A percentile compares a stretch with the other conserved stretches of the same genome.
These are phyloP conservation scores for Peribolospora baueri DNA, from an alignment of 768 basidiomycete species.

Conservation along the genomic window DNA sequence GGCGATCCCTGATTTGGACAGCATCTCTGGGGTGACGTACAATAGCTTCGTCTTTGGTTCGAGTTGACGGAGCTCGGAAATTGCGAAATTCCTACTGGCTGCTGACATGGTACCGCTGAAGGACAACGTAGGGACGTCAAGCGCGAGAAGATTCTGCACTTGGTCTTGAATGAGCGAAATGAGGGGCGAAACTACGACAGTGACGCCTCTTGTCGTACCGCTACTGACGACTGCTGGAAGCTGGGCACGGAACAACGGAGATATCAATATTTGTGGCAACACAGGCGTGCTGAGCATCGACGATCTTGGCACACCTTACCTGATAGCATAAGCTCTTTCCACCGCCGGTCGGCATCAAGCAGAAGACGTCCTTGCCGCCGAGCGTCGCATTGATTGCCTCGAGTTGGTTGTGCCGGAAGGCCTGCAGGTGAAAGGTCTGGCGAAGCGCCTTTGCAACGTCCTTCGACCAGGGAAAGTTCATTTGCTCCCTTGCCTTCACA, in stretches of 20 bases:
- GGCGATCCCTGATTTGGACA: conserved; percentile 21
- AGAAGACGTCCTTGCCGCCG: conserved; percentile 63
- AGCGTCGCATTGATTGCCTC: conserved; percentile 62
- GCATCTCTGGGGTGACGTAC: conserved; percentile 80
- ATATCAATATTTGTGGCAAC: not conserved
- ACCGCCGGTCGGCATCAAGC: conserved; percentile 88
- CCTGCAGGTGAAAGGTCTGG: conserved; percentile 35
- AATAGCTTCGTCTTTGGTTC: conserved; percentile 34
- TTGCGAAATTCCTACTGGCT: conserved; percentile 16
- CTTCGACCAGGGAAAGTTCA: conserved; percentile 8
- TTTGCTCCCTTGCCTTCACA: too few species aligned
- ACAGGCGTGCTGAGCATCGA: too few species aligned
- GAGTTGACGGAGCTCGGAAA: conserved; percentile 14
- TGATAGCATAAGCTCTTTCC: conserved; percentile 67
- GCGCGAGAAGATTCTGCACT: conserved; percentile 37
- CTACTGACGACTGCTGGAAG: conserved; percentile 57
- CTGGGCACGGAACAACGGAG: conserved; percentile 26
- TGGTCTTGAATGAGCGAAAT: conserved; percentile 77
- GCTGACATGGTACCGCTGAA: conserved; percentile 31
- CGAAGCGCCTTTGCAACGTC: conserved; percentile 36
- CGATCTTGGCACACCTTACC: not conserved
- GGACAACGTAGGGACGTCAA: conserved; percentile 42
- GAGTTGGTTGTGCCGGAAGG: conserved; percentile 62
- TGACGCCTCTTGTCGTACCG: conserved; percentile 53
- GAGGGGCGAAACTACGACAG: conserved; percentile 73